Percentiles rank a stretch among this genome's conserved stretches.
Conservation (phyloP, 495 filamentous ascomycete genomes). For the Hypoxylon lienhwacheense region DNA sequence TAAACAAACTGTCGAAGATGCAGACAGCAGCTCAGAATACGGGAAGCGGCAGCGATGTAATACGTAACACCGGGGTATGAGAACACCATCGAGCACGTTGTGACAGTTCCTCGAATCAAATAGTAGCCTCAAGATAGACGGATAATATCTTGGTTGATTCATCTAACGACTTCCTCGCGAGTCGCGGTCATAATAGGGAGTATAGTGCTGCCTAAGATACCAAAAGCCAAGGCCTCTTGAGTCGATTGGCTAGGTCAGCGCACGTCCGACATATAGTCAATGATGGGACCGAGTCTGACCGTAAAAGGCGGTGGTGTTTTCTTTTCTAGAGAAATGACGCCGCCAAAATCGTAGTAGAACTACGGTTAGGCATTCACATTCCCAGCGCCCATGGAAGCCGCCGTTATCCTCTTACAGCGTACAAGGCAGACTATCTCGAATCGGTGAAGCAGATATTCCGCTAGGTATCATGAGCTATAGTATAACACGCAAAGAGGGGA, state of each 20-base stretch:
- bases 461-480: too few relatives aligned
- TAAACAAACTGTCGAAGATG: neutral
- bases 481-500: too few relatives aligned
- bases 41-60: neutral
- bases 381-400: too few relatives aligned
- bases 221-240: slow-evolving; percentile 15
- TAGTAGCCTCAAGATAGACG: neutral
- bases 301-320: slow-evolving; percentile 1
- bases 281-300: neutral
- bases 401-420: neutral
- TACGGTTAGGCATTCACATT: too few relatives aligned
- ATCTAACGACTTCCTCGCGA: neutral
- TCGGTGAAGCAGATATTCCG: too few relatives aligned
- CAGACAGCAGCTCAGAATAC: neutral
- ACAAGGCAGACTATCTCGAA: slow-evolving; percentile 22
- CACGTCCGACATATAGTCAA: slow-evolving; percentile 9
- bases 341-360: neutral
- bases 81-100: neutral
- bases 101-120: too few relatives aligned
- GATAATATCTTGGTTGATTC: neutral
- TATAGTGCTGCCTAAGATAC: neutral
- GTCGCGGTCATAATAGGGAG: neutral
- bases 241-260: neutral
- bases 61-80: neutral
- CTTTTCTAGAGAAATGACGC: neutral